A percentile compares a stretch with the other conserved stretches of the same genome.
phyloP scores from a whole-genome alignment of 352 stramenopile genomes.

The Globisporangium uncinulatum region DNA sequence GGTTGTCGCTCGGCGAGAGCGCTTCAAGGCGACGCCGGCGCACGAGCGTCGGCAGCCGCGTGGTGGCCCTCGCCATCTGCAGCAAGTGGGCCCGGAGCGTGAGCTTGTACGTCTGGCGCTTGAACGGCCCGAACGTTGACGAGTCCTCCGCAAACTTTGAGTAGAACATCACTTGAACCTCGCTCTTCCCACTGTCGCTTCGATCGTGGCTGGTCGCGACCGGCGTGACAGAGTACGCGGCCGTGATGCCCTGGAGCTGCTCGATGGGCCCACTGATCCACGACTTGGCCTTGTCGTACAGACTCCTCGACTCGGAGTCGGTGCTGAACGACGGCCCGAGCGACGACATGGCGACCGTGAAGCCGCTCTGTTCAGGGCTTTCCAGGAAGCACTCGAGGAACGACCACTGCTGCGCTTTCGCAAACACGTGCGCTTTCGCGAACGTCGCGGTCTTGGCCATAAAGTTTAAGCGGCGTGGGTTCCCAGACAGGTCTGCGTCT shows the following conservation, averaged over 20 bases:
- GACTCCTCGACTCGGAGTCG: not conserved
- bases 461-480: constrained; percentile 5
- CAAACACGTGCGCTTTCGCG: constrained; percentile 32
- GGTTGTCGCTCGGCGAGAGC: constrained; percentile 23
- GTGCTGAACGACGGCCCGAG: constrained; percentile 8
- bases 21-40: constrained; percentile 39
- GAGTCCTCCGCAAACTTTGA: constrained; percentile 15
- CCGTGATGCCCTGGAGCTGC: constrained; percentile 23
- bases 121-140: constrained; percentile 14
- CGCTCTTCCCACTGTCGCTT: not conserved
- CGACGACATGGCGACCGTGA: constrained; percentile 37
- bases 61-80: constrained; percentile 16
- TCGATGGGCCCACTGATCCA: constrained; percentile 3
- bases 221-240: constrained; percentile 17
- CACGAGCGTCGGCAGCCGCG: constrained; percentile 33
- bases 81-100: constrained; percentile 17
- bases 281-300: not conserved
- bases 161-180: constrained; percentile 15
- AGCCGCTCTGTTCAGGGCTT: constrained; percentile 15
- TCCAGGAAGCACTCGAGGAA: constrained; percentile 28
- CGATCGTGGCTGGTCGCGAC: not conserved
- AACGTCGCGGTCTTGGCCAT: constrained; percentile 47
- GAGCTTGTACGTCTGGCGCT: constrained; percentile 14
- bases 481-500: not conserved
- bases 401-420: constrained; percentile 45